phyloP scores from a whole-genome alignment of 371 early-diverging fungal genomes.

The Apophysomyces ossiformis region DNA sequence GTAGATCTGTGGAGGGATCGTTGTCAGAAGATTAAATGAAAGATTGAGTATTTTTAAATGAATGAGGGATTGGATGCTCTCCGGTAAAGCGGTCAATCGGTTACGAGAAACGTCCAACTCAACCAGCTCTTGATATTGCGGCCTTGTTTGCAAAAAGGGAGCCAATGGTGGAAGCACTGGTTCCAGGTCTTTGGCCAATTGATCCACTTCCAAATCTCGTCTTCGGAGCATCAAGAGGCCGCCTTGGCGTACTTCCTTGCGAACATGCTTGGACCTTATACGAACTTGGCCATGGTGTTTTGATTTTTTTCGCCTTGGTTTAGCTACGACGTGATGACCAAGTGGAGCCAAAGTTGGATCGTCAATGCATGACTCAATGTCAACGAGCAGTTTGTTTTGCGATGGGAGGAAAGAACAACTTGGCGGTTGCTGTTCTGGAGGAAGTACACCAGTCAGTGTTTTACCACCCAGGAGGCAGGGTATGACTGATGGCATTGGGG shows the following conservation, averaged over 20 bases:
- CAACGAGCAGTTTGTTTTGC: slow-evolving; percentile 33
- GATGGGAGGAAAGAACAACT: slow-evolving; percentile 24
- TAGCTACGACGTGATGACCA: slow-evolving; percentile 47
- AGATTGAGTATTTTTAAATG: slow-evolving; percentile 56
- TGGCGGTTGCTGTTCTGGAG: slow-evolving; percentile 37
- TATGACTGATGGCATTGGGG: not conserved
- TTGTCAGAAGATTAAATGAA: slow-evolving; percentile 57
- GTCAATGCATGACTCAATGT: slow-evolving; percentile 69
- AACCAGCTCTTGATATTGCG: slow-evolving; percentile 40
- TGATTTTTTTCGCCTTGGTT: slow-evolving; percentile 6
- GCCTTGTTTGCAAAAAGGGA: slow-evolving; percentile 23
- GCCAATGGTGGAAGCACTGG: slow-evolving; percentile 46
- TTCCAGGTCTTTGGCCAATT: slow-evolving; percentile 44
- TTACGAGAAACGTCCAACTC: slow-evolving; percentile 68
- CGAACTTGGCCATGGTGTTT: slow-evolving; percentile 21
- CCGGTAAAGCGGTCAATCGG: slow-evolving; percentile 47
- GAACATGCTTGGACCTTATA: slow-evolving; percentile 19
- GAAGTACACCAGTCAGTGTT: slow-evolving; percentile 39
- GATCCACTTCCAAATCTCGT: slow-evolving; percentile 42
- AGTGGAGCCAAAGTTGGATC: slow-evolving; percentile 62
- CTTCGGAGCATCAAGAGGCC: slow-evolving; percentile 56
- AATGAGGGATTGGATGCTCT: slow-evolving; percentile 42
- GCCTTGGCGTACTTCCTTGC: slow-evolving; percentile 17
- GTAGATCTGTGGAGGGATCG: slow-evolving; percentile 56
- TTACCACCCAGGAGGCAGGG: slow-evolving; percentile 42